These are phyloP conservation scores for Aspergillus ochraceus DNA, from an alignment of 2,329 filamentous ascomycete species.

Conservation along the genomic window DNA sequence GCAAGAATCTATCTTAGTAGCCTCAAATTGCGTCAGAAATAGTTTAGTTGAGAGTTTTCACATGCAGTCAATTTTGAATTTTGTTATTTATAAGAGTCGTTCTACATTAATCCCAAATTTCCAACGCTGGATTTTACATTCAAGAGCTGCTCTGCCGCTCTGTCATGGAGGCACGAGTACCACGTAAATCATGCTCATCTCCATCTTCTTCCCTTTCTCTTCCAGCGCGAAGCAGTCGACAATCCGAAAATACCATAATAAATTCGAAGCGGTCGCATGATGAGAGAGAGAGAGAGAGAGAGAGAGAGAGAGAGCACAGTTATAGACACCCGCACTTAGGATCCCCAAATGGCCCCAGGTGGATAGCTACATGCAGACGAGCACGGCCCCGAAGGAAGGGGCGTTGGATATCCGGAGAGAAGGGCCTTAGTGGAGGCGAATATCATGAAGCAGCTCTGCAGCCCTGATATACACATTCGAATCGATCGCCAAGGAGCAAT, in stretches of 20 bases:
- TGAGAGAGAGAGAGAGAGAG: slow-evolving; percentile 70
- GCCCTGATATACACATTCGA: no score
- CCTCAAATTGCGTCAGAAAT: slow-evolving; percentile 4
- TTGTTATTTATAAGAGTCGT: background rate
- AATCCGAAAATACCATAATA: slow-evolving; percentile 67
- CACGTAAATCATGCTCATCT: slow-evolving; percentile 73
- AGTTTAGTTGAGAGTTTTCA: background rate
- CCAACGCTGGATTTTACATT: no score
- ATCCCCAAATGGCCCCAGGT: no score
- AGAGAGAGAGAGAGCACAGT: slow-evolving; percentile 40
- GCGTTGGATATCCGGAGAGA: slow-evolving; percentile 28
- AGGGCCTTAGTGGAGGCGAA: slow-evolving; percentile 58
- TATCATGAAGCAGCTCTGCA: slow-evolving; percentile 56
- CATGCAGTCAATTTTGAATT: background rate
- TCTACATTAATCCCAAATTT: no score
- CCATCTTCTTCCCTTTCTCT: slow-evolving; percentile 68
- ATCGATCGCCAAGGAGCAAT: no score
- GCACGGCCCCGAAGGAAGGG: no score
- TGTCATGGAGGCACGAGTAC: slow-evolving; percentile 59
- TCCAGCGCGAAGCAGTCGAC: slow-evolving; percentile 75
- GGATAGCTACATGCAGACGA: no score
- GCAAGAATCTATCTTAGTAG: background rate
- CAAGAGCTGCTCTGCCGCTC: slow-evolving; percentile 40
- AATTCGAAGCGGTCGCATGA: slow-evolving; percentile 73
- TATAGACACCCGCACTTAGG: no score